A percentile compares a stretch with the other conserved stretches of the same genome.
These are phyloP conservation scores for Porphyra umbilicalis DNA, from an alignment of 31 red algal genomes.

Conservation along the genomic window DNA sequence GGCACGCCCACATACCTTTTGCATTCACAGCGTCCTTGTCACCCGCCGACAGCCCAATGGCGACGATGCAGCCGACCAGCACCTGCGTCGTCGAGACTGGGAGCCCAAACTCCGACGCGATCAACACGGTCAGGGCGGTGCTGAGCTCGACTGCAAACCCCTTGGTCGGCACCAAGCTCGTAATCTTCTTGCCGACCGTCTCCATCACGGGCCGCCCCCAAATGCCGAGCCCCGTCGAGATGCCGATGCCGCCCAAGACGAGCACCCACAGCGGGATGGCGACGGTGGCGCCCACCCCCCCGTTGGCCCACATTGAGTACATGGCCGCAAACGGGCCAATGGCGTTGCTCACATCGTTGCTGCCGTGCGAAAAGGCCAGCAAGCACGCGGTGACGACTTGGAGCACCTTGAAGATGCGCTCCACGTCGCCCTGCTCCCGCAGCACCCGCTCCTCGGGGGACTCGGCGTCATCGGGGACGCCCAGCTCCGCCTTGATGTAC, in stretches of 20 bases:
- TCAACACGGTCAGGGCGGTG: constrained; percentile 90
- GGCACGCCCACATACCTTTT: constrained; percentile 5
- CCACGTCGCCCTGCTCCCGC: constrained; percentile 73
- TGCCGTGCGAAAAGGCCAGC: constrained; percentile 90
- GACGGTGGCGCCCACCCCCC: constrained; percentile 29
- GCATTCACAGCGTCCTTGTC: constrained; percentile 59
- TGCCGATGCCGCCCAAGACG: constrained; percentile 84
- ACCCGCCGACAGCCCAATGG: constrained; percentile 70
- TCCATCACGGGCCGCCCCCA: constrained; percentile 97
- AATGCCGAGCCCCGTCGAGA: constrained; percentile 63
- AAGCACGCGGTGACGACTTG: constrained; percentile 94
- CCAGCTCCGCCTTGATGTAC: constrained; percentile 53
- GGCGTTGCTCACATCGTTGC: constrained; percentile 96
- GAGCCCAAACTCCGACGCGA: constrained; percentile 86
- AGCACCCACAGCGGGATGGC: constrained; percentile 80
- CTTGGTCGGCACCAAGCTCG: constrained; percentile 84
- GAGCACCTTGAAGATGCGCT: constrained; percentile 90
- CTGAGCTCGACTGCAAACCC: constrained; percentile 91
- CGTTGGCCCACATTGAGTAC: constrained; percentile 72
- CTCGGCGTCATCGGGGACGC: constrained; percentile 8
- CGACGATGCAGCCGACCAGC: constrained; percentile 93
- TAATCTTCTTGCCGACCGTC: constrained; percentile 95
- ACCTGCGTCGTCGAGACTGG: constrained; percentile 93
- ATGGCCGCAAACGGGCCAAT: constrained; percentile 97
- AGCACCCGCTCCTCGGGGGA: neutral